These are phyloP conservation scores for Vigna trinervia DNA, from an alignment of 306 rosid genomes.

Conservation along the genomic window DNA sequence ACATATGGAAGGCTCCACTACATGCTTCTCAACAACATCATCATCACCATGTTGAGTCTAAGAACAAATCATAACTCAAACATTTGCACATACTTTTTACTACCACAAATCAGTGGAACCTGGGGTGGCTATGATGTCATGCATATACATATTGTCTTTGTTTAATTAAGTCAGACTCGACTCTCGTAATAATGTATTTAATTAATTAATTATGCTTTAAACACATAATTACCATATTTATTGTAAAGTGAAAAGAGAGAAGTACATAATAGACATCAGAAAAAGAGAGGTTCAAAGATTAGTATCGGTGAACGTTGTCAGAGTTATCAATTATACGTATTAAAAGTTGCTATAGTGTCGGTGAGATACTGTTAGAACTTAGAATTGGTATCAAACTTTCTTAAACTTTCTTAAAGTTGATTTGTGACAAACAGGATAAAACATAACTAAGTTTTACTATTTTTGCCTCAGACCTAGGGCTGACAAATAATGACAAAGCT, in stretches of 20 bases:
- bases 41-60: not conserved
- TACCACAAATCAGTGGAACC: not conserved
- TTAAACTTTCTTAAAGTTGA: not conserved
- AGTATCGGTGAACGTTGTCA: conserved; percentile 8
- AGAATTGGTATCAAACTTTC: not conserved
- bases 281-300: not conserved
- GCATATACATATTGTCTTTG: too few species aligned
- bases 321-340: not conserved
- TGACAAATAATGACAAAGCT: not conserved
- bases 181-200: too few species aligned
- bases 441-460: not conserved
- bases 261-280: too few species aligned
- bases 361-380: not conserved
- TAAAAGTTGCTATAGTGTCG: not conserved
- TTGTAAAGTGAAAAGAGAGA: too few species aligned
- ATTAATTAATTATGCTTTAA: too few species aligned
- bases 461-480: not conserved
- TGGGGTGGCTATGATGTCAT: not conserved
- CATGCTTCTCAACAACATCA: too few species aligned
- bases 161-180: too few species aligned
- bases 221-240: too few species aligned
- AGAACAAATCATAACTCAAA: not conserved
- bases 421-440: not conserved
- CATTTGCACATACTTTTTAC: not conserved
- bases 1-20: too few species aligned